Base-by-base conservation (phyloP, 768 basidiomycete species). In the Kondoa subrosea region DNA sequence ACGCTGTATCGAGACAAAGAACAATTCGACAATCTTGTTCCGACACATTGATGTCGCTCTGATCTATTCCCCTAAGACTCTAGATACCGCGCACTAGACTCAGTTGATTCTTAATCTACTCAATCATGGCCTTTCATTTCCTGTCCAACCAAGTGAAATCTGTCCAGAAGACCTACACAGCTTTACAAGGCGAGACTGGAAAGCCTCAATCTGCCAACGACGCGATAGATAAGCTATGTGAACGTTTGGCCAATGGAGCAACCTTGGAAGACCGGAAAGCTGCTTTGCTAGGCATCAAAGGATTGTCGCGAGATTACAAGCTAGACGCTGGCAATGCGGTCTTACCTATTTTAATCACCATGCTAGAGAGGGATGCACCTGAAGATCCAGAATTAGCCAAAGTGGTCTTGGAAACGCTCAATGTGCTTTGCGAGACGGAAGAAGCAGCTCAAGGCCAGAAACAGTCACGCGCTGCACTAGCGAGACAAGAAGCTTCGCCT, bases 311-410 rank as follows among this genome's bases (percentile, higher is more conserved):
- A 68, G 92, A 95, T 77, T 90, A 87, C 80, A 92, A 88, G 76
- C 69, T 79, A 78, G 89, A 95, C 68, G 88, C 96, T 26, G 91
- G 90, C 17, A 81, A 83, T 69, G 81, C 81, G 60, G 87, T 90
- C 0, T 80, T 97, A 4, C 78, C 82, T 8, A 87, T 88, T 2
- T 82, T 97, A 21, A 75, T 95, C 2, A 85, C 87, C 31, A 87
- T 89, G 33, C 80, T 96, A 33, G 82, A 86, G 73, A 87, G 87
- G 69, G 92, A 96, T 75, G 88, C 91, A 0, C 85, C 89, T 72
- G 83, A 91, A 64, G 95, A 99, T 76, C 81, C 85, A 2, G 95
- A 97, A 73, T 89, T 88, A 69, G 92, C 87, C 0, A 95, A 89
- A 75, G 92, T 91, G 26, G 85, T 86, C 2, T 79, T 99, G 73